These are phyloP conservation scores for Aspergillus sp. DNA, from an alignment of 2,329 filamentous ascomycete species.

Conservation along the genomic window DNA sequence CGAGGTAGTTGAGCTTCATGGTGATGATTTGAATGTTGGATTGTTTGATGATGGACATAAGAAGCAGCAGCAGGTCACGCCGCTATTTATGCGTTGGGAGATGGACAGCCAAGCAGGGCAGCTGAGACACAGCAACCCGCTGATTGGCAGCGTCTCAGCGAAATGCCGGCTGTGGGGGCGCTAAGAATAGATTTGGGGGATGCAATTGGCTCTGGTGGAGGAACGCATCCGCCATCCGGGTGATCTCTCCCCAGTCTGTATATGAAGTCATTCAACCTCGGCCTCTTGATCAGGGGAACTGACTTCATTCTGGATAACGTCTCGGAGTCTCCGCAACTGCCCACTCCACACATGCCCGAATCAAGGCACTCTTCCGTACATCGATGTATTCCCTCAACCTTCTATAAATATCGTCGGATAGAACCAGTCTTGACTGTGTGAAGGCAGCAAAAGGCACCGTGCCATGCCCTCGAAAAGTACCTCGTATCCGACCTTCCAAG, in stretches of 20 bases:
- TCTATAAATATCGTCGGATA: background rate
- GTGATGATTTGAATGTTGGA: constrained; percentile 12
- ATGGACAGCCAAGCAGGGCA: background rate
- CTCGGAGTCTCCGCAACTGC: background rate
- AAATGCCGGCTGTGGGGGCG: no score
- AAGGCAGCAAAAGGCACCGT: no score
- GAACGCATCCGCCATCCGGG: background rate
- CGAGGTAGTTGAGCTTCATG: constrained; percentile 36
- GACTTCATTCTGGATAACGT: background rate
- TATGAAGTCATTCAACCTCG: no score
- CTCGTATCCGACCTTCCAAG: no score
- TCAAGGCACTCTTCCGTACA: background rate
- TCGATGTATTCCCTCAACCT: background rate
- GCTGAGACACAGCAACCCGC: background rate
- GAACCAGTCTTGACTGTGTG: background rate
- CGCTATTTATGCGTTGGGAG: background rate
- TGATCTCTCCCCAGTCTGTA: background rate
- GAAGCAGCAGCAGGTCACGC: background rate
- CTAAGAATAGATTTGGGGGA: background rate
- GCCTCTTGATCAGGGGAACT: background rate
- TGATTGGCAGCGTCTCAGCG: background rate
- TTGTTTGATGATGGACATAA: background rate
- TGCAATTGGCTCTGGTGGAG: background rate
- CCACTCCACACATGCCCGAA: background rate
- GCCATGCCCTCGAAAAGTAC: no score